These are phyloP conservation scores for apple (Malus domestica) DNA, from an alignment of 306 rosid genomes.

Conservation along the genomic window ASM211411v1 NC_041798.1:40813001-40813500, in stretches of 20 bases:
- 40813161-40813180: slow-evolving; percentile 16
- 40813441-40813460: slow-evolving; percentile 20
- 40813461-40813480: not conserved
- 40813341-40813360: slow-evolving; percentile 8
- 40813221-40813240: slow-evolving; percentile 21
- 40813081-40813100: slow-evolving; percentile 8
- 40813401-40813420: slow-evolving; percentile 25
- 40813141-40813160: slow-evolving; percentile 22
- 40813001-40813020: not conserved
- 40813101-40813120: slow-evolving; percentile 20
- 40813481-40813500: slow-evolving; percentile 7
- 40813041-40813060: slow-evolving; percentile 18
- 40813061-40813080: slow-evolving; percentile 5
- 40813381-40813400: slow-evolving; percentile 29
- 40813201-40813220: slow-evolving; percentile 3
- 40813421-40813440: slow-evolving; percentile 24
- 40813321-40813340: not conserved
- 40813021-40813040: not conserved
- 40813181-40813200: slow-evolving; percentile 16
- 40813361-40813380: slow-evolving; percentile 26
- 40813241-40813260: slow-evolving; percentile 32
- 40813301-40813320: slow-evolving; percentile 8
- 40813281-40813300: slow-evolving; percentile 29
- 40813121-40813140: slow-evolving; percentile 30
- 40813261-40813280: slow-evolving; percentile 25